Base-by-base conservation (phyloP, 2,329 filamentous ascomycete species). In the Aureobasidium sp. region DNA sequence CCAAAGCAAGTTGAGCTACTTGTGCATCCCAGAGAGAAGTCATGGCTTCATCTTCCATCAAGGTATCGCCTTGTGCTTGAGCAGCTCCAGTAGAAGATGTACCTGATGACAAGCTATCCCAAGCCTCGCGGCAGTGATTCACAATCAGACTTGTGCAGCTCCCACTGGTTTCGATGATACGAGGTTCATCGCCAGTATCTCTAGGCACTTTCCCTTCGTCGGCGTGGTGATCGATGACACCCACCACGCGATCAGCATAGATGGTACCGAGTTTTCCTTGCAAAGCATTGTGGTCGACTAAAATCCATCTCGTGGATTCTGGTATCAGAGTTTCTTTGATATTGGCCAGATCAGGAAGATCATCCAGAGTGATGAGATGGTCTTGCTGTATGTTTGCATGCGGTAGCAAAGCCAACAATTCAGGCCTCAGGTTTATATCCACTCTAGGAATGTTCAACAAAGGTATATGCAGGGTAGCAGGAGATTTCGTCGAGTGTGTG, bases 201-300 rank as follows among this genome's bases (percentile, higher is more conserved):
- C 69, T 41, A 0, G 81, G 72, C 0, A 91, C 76, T 7, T 71
- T 75, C 6, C 77, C 72, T 69, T 94, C 90, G 65, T 94, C 89
- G 0, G 83, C 85, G 71, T 94, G 90, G 74, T 94, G 90, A 73
- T 94, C 90, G 60, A 94, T 82, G 66, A 87, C 87, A 4, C 87
- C 88, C 5, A 79, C 74, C 0, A 92, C 81, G 9, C 77, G 76
- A 4, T 70, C 64, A 0, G 75, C 74, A 69, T 84, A 89, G 17
- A 78, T 73, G 41, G 71, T 74, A 17, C 79, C 82, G 17, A 93
- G 76, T 15, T 74, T 68, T 0, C 88, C 88, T 6, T 87, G 87
- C 52, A 90, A 77, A 0, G 78, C 80, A 70, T 94, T 94, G 77
- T 94, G 90, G 74, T 94, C 90, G 4, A 94, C 88, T 1, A 94